Conservation (phyloP, 2,329 filamentous ascomycete species). For the Sporothrix dimorphospora region DNA sequence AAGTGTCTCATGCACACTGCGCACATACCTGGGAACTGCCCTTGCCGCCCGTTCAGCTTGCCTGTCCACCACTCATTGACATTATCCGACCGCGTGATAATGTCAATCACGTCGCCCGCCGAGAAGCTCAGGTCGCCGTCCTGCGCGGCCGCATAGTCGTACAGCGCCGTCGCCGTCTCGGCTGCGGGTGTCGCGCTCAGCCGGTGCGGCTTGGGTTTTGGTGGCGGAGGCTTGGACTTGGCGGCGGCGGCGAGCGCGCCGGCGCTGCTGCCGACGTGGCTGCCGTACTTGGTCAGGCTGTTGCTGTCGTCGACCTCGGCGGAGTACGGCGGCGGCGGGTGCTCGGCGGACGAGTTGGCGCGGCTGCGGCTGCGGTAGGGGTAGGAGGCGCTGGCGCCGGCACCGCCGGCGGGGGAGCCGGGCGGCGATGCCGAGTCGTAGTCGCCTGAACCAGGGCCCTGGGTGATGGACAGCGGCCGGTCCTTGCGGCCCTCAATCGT, state of each 20-base stretch:
- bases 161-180: slow-evolving; percentile 87
- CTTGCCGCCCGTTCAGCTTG: slow-evolving; percentile 74
- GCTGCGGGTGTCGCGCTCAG: slow-evolving; percentile 66
- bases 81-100: slow-evolving; percentile 79
- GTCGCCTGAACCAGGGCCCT: slow-evolving; percentile 45
- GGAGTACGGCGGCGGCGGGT: slow-evolving; percentile 74
- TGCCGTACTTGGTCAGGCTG: slow-evolving; percentile 32
- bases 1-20: neutral
- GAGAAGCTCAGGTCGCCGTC: slow-evolving; percentile 91
- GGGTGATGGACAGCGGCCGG: slow-evolving; percentile 55
- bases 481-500: slow-evolving; percentile 52
- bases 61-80: slow-evolving; percentile 98
- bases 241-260: slow-evolving; percentile 55
- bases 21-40: slow-evolving; percentile 88
- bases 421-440: slow-evolving; percentile 11
- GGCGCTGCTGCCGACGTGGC: slow-evolving; percentile 36
- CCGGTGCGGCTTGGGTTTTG: slow-evolving; percentile 76
- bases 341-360: slow-evolving; percentile 50
- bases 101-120: slow-evolving; percentile 87
- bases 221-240: slow-evolving; percentile 71
- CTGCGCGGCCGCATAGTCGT: slow-evolving; percentile 94
- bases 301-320: slow-evolving; percentile 44
- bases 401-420: slow-evolving; percentile 13
- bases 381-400: slow-evolving; percentile 20
- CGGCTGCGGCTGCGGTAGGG: slow-evolving; percentile 33